Evolutionary conservation across 768 basidiomycete genomes (phyloP).

Genomic region (Leccinum arenicola): DNA sequence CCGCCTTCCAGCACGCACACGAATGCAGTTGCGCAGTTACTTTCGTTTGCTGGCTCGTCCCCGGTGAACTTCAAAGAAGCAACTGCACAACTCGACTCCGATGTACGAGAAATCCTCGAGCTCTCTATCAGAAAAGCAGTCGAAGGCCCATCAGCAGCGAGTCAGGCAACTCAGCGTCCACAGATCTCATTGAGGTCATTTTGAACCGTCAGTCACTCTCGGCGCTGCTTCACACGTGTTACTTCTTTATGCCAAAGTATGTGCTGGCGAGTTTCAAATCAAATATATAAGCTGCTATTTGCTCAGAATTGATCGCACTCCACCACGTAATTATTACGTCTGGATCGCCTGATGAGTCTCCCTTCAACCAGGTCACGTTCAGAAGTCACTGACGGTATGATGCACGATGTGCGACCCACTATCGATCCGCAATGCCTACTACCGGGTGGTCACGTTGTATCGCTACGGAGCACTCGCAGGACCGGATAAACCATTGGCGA

Average conservation of each 20-base stretch:
- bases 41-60: conserved; percentile 67
- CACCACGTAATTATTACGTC: not conserved
- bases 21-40: conserved; percentile 62
- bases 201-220: conserved; percentile 26
- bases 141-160: conserved; percentile 39
- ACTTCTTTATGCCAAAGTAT: conserved; percentile 2
- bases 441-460: not conserved
- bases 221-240: not conserved
- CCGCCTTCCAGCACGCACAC: conserved; percentile 47
- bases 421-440: not conserved
- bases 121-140: conserved; percentile 75
- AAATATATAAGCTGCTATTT: not conserved
- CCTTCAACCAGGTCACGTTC: not conserved
- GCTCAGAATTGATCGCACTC: not conserved
- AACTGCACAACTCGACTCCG: conserved; percentile 59
- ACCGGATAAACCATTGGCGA: not conserved
- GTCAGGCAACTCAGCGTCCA: conserved; percentile 51
- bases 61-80: conserved; percentile 85
- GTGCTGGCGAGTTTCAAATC: not conserved
- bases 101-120: conserved; percentile 64
- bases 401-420: not conserved
- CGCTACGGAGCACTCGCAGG: not conserved
- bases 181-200: conserved; percentile 79
- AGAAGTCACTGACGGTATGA: not conserved
- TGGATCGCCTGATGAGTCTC: not conserved